These are phyloP conservation scores for Clavispora vitiphila DNA, from an alignment of 805 yeast genomes.

Conservation along the genomic window DNA sequence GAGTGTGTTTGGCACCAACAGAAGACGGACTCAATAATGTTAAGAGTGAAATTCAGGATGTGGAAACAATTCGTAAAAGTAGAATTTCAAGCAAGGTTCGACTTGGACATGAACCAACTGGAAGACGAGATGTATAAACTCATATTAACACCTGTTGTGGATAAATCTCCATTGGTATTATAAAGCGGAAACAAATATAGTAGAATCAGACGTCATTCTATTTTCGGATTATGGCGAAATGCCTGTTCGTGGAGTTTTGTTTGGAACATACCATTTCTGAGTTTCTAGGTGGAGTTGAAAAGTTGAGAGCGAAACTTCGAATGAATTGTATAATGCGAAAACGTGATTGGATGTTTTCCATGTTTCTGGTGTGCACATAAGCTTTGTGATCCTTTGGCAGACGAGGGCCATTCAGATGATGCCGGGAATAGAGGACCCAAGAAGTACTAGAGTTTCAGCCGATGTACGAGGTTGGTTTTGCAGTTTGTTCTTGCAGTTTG, in stretches of 20 bases:
- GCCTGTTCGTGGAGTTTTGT: not conserved
- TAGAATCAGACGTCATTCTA: not conserved
- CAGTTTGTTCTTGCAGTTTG: too few species aligned
- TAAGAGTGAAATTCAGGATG: not conserved
- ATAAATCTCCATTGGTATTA: not conserved
- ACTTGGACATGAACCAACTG: too few species aligned
- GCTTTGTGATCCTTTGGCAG: too few species aligned
- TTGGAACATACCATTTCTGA: slow-evolving; percentile 12
- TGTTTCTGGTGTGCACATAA: not conserved
- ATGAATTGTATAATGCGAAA: slow-evolving; percentile 11
- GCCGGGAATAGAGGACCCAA: too few species aligned
- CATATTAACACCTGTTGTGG: not conserved
- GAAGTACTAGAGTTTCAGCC: too few species aligned
- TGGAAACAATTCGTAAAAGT: not conserved
- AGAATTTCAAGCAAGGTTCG: too few species aligned
- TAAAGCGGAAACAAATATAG: not conserved
- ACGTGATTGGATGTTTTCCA: slow-evolving; percentile 11
- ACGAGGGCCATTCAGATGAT: too few species aligned
- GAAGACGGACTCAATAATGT: too few species aligned
- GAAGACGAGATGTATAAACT: too few species aligned
- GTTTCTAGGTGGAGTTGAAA: not conserved
- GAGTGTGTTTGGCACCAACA: too few species aligned
- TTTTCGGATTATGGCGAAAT: not conserved
- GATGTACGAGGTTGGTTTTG: too few species aligned
- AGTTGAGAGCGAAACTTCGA: slow-evolving; percentile 3